phyloP scores from a whole-genome alignment of 495 filamentous ascomycete species.

The Aspergillus sclerotioniger region DNA sequence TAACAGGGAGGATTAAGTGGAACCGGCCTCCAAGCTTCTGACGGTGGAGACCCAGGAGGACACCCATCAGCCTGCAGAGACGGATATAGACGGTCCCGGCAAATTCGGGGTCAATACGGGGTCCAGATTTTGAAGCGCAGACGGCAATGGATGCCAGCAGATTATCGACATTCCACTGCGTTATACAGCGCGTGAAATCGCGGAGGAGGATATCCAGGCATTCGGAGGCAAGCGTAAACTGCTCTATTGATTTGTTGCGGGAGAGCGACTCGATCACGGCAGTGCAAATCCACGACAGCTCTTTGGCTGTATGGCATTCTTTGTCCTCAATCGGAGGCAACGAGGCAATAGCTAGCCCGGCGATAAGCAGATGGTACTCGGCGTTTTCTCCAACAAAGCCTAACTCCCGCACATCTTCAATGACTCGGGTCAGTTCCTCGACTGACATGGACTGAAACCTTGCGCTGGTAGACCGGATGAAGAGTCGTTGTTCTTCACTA shows the following conservation, averaged over 20 bases:
- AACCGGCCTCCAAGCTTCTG: slow-evolving; percentile 65
- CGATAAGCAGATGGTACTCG: slow-evolving; percentile 35
- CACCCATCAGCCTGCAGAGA: slow-evolving; percentile 57
- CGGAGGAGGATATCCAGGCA: slow-evolving; percentile 57
- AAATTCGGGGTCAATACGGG: slow-evolving; percentile 34
- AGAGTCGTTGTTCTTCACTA: slow-evolving; percentile 42
- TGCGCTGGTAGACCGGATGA: slow-evolving; percentile 38
- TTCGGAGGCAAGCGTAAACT: slow-evolving; percentile 58
- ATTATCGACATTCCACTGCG: slow-evolving; percentile 69
- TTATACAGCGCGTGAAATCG: slow-evolving; percentile 51
- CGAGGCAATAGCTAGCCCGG: slow-evolving; percentile 36
- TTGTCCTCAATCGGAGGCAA: slow-evolving; percentile 39
- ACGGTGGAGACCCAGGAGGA: slow-evolving; percentile 60
- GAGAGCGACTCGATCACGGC: slow-evolving; percentile 30
- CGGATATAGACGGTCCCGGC: slow-evolving; percentile 57
- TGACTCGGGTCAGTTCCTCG: slow-evolving; percentile 27
- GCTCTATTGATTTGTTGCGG: slow-evolving; percentile 42
- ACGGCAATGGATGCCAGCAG: slow-evolving; percentile 57
- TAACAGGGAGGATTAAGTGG: slow-evolving; percentile 62
- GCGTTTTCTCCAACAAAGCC: slow-evolving; percentile 33
- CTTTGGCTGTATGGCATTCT: slow-evolving; percentile 33
- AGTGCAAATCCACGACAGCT: slow-evolving; percentile 37
- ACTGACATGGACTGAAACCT: slow-evolving; percentile 36
- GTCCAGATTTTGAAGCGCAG: slow-evolving; percentile 46
- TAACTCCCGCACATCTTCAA: slow-evolving; percentile 34